phyloP scores from a whole-genome alignment of 306 rosid species.

The Casuarina cunninghamiana region DNA sequence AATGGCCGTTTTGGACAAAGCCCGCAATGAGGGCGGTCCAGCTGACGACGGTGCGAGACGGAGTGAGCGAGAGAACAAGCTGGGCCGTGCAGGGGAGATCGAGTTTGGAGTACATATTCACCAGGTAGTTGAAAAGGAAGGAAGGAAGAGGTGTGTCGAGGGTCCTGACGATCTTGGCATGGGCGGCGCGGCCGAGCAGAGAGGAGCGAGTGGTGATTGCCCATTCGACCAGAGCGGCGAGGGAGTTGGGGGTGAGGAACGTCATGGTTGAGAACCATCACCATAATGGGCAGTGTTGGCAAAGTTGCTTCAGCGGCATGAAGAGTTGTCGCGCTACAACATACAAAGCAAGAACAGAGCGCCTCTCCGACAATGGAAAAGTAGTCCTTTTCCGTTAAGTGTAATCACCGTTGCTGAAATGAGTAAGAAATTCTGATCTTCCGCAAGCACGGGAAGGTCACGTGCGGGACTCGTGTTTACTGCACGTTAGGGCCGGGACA shows the following conservation, averaged over 20 bases:
- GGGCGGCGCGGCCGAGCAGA: slow-evolving; percentile 58
- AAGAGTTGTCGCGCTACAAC: not conserved
- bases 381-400: too few relatives aligned
- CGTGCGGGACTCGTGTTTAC: not conserved
- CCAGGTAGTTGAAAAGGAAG: slow-evolving; percentile 73
- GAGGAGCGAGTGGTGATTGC: slow-evolving; percentile 52
- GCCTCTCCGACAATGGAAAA: too few relatives aligned
- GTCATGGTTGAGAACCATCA: slow-evolving; percentile 37
- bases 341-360: too few relatives aligned
- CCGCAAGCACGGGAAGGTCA: too few relatives aligned
- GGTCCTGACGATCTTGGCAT: slow-evolving; percentile 63
- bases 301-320: slow-evolving; percentile 18
- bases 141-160: slow-evolving; percentile 51
- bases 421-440: too few relatives aligned
- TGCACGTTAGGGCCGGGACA: not conserved
- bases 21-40: slow-evolving; percentile 92
- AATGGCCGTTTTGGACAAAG: slow-evolving; percentile 63
- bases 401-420: too few relatives aligned
- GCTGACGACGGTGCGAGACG: slow-evolving; percentile 69
- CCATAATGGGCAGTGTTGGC: slow-evolving; percentile 20
- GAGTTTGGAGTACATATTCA: slow-evolving; percentile 91
- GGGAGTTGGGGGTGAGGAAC: slow-evolving; percentile 40
- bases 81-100: slow-evolving; percentile 63
- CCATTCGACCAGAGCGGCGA: slow-evolving; percentile 58
- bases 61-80: slow-evolving; percentile 55